These are phyloP conservation scores for Glycine soja DNA, from an alignment of 306 rosid species.

Conservation along the genomic window DNA sequence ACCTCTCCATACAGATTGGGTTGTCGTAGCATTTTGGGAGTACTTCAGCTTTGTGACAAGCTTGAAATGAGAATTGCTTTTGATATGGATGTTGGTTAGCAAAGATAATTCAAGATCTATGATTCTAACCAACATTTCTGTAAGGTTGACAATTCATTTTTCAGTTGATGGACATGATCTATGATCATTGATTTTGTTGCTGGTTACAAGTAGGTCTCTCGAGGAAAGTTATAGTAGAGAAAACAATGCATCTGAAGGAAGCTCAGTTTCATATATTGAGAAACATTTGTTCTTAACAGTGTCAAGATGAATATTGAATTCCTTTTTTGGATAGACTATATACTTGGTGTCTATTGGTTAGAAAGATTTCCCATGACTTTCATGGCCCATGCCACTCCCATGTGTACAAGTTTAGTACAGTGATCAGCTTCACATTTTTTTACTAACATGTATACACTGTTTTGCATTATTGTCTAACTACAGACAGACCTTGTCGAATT, in stretches of 20 bases:
- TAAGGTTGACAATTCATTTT: not conserved
- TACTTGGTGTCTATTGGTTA: not conserved
- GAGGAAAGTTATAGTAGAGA: too few relatives aligned
- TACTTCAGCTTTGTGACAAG: not conserved
- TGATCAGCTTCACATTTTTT: not conserved
- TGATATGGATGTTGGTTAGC: slow-evolving; percentile 9
- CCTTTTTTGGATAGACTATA: slow-evolving; percentile 9
- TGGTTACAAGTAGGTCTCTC: not conserved
- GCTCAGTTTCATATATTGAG: not conserved
- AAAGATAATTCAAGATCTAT: slow-evolving; percentile 26
- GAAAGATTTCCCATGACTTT: slow-evolving; percentile 15
- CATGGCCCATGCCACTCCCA: not conserved
- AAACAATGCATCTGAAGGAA: not conserved
- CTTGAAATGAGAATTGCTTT: slow-evolving; percentile 31
- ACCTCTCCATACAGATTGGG: slow-evolving; percentile 34
- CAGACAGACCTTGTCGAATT: slow-evolving; percentile 20
- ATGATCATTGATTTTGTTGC: not conserved
- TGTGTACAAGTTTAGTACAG: not conserved
- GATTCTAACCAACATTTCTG: slow-evolving; percentile 22
- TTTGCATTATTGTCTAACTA: slow-evolving; percentile 29
- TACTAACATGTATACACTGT: not conserved
- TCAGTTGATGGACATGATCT: not conserved
- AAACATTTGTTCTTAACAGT: not conserved
- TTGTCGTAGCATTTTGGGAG: slow-evolving; percentile 13
- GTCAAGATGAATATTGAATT: not conserved